Percentiles rank a stretch among this genome's conserved stretches.
Evolutionary conservation across 2,329 filamentous ascomycete species (phyloP).

Genomic region (Fusarium nurragi): DNA sequence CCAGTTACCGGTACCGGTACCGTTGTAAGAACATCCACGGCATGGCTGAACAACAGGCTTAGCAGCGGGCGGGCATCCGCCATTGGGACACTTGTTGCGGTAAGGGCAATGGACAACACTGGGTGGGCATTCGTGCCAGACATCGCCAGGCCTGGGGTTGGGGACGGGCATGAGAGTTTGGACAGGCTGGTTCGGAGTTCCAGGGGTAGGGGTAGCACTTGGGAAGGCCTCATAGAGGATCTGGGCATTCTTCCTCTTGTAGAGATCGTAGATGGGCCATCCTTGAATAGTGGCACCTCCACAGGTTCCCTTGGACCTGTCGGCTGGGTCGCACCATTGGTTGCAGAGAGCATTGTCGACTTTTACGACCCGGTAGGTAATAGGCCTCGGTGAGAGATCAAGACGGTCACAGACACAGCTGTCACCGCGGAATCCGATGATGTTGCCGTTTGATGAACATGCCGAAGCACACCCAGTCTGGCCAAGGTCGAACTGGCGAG

Average conservation of each 20-base stretch:
- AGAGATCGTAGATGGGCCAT: slow-evolving; percentile 34
- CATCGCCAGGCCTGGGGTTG: slow-evolving; percentile 22
- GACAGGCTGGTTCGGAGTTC: neutral
- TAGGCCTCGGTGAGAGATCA: slow-evolving; percentile 20
- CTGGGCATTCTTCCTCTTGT: slow-evolving; percentile 31
- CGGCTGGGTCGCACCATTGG: slow-evolving; percentile 26
- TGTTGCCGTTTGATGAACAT: slow-evolving; percentile 35
- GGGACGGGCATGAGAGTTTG: slow-evolving; percentile 8
- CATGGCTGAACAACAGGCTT: slow-evolving; percentile 29
- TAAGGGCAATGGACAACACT: slow-evolving; percentile 30
- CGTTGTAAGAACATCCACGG: slow-evolving; percentile 19
- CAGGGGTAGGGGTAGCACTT: slow-evolving; percentile 11
- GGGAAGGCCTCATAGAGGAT: slow-evolving; percentile 24
- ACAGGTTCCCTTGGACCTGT: slow-evolving; percentile 31
- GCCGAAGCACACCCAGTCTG: slow-evolving; percentile 14
- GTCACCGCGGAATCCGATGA: slow-evolving; percentile 27
- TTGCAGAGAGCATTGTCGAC: slow-evolving; percentile 31
- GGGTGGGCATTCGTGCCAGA: slow-evolving; percentile 34
- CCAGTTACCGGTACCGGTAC: slow-evolving; percentile 22
- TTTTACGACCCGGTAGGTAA: slow-evolving; percentile 26
- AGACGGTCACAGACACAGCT: slow-evolving; percentile 36
- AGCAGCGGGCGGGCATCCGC: slow-evolving; percentile 7
- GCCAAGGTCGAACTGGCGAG: slow-evolving; percentile 19
- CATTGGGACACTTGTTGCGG: slow-evolving; percentile 30
- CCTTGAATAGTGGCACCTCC: slow-evolving; percentile 26